These are phyloP conservation scores for Ichthyophthirius multifiliis DNA, from an alignment of 169 alveolate species.

Conservation along the genomic window DNA sequence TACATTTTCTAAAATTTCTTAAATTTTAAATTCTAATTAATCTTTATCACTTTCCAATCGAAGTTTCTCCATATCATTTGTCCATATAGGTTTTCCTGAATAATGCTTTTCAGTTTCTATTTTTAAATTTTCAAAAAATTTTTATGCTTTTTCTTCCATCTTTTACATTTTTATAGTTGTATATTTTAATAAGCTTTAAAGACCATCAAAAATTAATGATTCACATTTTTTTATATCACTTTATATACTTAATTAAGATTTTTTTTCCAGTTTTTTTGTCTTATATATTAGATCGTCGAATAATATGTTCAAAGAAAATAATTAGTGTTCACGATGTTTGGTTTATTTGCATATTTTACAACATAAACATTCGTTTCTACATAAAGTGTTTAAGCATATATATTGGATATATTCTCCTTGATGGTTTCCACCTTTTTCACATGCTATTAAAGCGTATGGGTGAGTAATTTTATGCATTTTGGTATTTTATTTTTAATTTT, in stretches of 20 bases:
- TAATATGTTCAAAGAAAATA: background rate
- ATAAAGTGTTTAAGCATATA: background rate
- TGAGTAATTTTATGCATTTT: too few species aligned
- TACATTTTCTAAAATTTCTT: background rate
- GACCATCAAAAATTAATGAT: background rate
- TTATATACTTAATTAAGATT: background rate
- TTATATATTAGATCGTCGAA: background rate
- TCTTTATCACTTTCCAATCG: conserved; percentile 5
- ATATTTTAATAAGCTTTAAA: background rate
- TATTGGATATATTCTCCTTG: background rate
- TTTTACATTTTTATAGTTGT: background rate
- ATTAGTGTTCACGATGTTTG: background rate
- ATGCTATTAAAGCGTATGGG: background rate
- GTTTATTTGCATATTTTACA: background rate
- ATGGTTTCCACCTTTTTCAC: background rate
- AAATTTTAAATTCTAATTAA: background rate
- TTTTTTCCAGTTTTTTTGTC: background rate
- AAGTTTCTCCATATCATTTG: background rate
- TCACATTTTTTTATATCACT: background rate
- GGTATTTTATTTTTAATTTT: too few species aligned
- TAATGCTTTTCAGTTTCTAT: background rate
- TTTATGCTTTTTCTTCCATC: background rate
- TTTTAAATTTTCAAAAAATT: background rate
- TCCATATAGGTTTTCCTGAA: background rate
- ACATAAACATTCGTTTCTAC: background rate